These are phyloP conservation scores for Populus euphratica DNA, from an alignment of 345 rosid genomes.

Conservation along the genomic window DNA sequence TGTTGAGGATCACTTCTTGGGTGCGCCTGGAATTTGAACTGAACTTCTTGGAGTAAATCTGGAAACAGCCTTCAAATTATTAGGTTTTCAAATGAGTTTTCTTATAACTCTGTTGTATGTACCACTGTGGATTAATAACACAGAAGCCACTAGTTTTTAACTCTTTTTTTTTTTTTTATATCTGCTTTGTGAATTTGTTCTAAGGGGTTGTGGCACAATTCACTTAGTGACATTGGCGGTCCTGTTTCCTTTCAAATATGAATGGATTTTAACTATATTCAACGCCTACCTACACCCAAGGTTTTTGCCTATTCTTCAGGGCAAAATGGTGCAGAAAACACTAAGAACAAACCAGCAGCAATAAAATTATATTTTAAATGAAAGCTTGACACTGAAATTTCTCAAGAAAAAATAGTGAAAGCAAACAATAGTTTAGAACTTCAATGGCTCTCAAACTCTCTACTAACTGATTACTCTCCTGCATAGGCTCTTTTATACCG, in stretches of 20 bases:
- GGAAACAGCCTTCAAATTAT: not conserved
- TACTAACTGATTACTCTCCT: too few species aligned
- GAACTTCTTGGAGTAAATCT: not conserved
- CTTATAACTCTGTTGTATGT: not conserved
- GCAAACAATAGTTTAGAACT: too few species aligned
- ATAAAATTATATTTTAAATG: too few species aligned
- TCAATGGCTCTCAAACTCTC: too few species aligned
- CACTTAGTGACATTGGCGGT: not conserved
- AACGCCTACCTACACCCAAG: not conserved
- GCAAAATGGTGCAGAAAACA: not conserved
- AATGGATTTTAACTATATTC: not conserved
- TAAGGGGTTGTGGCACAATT: not conserved
- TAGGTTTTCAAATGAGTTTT: not conserved
- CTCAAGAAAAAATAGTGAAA: too few species aligned
- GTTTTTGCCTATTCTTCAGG: not conserved
- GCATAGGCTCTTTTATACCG: too few species aligned
- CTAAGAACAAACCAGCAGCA: too few species aligned
- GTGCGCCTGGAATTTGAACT: not conserved
- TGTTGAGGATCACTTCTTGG: too few species aligned
- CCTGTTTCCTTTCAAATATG: not conserved
- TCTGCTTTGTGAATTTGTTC: not conserved
- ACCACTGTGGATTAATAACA: not conserved
- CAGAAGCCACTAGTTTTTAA: not conserved
- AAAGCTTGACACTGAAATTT: too few species aligned
- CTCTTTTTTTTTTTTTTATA: not conserved